Conservation (phyloP, 1,284 basidiomycete genomes). For the Schizophyllum commune region DNA sequence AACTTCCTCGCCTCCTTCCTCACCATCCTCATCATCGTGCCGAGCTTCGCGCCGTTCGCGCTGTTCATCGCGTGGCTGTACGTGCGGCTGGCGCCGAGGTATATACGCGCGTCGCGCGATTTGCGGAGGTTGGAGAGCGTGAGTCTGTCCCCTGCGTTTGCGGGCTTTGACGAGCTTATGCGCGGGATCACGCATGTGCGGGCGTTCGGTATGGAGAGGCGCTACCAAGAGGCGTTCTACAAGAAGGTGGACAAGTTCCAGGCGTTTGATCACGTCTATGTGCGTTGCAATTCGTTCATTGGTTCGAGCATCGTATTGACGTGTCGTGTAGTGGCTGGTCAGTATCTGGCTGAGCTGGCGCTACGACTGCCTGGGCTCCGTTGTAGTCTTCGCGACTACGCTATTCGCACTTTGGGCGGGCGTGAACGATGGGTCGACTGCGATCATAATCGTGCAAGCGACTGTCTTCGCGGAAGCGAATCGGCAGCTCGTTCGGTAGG, state of each 20-base stretch:
- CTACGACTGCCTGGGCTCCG: slow-evolving; percentile 71
- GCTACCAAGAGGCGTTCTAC: slow-evolving; percentile 72
- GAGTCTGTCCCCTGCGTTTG: slow-evolving; percentile 61
- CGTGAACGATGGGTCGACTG: slow-evolving; percentile 65
- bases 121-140: slow-evolving; percentile 65
- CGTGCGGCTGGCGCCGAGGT: slow-evolving; percentile 61
- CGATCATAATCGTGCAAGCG: slow-evolving; percentile 74
- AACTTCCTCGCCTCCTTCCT: slow-evolving; percentile 59
- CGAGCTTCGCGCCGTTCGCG: slow-evolving; percentile 64
- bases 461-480: slow-evolving; percentile 65
- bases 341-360: slow-evolving; percentile 64
- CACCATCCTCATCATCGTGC: slow-evolving; percentile 60
- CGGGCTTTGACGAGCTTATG: slow-evolving; percentile 74
- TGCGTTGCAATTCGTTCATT: slow-evolving; percentile 24
- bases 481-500: slow-evolving; percentile 54
- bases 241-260: slow-evolving; percentile 66
- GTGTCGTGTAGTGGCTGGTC: slow-evolving; percentile 46
- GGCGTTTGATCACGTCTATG: slow-evolving; percentile 64
- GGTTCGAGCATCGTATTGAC: slow-evolving; percentile 6
- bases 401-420: slow-evolving; percentile 62
- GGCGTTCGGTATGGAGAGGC: slow-evolving; percentile 73
- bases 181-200: slow-evolving; percentile 72
- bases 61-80: slow-evolving; percentile 66
- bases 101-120: slow-evolving; percentile 64
- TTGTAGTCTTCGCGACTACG: slow-evolving; percentile 70